Conservation (phyloP, 75 land plant genomes). For the Pinus tabuliformis region DNA sequence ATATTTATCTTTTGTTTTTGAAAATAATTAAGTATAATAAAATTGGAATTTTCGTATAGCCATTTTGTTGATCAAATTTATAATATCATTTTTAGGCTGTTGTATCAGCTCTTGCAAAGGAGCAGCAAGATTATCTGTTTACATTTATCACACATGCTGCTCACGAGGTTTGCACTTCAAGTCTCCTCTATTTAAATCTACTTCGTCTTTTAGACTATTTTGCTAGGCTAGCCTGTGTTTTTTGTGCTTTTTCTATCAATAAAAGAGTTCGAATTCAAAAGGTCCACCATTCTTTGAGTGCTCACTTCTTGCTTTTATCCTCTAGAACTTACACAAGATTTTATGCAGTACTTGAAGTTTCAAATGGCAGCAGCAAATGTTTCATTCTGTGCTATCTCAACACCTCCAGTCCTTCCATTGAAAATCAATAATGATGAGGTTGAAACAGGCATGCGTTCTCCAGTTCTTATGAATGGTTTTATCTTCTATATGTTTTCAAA, state of each 20-base stretch:
- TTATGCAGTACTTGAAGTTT: conserved; percentile 31
- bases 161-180: conserved; percentile 45
- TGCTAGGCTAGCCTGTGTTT: background rate
- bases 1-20: too few species aligned
- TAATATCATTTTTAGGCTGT: conserved; percentile 33
- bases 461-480: conserved; percentile 1
- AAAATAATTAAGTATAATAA: too few species aligned
- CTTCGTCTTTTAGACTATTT: conserved; percentile 4
- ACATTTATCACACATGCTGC: conserved; percentile 54
- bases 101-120: conserved; percentile 52
- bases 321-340: conserved; percentile 8
- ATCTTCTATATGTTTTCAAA: background rate
- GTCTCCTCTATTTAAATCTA: background rate
- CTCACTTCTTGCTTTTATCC: background rate
- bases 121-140: conserved; percentile 37
- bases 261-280: background rate
- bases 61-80: background rate
- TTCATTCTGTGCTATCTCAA: conserved; percentile 31
- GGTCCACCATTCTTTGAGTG: background rate
- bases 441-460: conserved; percentile 15
- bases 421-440: conserved; percentile 2
- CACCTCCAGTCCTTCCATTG: conserved; percentile 49
- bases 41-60: too few species aligned
- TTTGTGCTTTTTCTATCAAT: background rate
- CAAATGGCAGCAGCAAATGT: conserved; percentile 32